Percentiles rank a stretch among this genome's conserved stretches.
Conservation (phyloP, 352 stramenopile genomes). For the Globisporangium paddicum region DNA sequence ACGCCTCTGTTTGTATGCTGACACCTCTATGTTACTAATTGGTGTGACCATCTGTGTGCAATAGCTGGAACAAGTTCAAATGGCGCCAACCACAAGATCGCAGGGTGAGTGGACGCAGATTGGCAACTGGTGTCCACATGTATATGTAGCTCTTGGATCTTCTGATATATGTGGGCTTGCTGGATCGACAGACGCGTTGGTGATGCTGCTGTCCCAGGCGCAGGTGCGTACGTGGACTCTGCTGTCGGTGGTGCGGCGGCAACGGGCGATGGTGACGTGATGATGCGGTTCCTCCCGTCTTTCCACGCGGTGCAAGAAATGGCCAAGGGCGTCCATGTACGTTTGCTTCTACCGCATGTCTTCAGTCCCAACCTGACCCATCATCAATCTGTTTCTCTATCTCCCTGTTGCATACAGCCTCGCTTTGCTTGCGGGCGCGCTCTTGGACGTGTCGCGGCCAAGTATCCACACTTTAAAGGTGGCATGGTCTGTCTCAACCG, state of each 20-base stretch:
- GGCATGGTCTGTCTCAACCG: constrained; percentile 79
- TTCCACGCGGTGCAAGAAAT: constrained; percentile 83
- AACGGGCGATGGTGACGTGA: constrained; percentile 88
- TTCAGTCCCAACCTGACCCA: too few species aligned
- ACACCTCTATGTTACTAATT: not conserved
- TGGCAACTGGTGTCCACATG: too few species aligned
- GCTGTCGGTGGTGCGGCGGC: constrained; percentile 73
- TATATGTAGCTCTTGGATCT: not conserved
- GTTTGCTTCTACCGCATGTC: too few species aligned
- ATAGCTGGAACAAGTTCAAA: constrained; percentile 87
- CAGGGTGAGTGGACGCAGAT: constrained; percentile 36
- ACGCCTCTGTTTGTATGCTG: too few species aligned
- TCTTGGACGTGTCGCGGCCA: constrained; percentile 40
- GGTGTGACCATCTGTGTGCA: not conserved
- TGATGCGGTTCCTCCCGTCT: constrained; percentile 90
- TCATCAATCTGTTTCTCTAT: not conserved
- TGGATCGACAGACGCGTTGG: constrained; percentile 63
- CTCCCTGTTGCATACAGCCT: constrained; percentile 27
- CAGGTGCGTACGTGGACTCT: constrained; percentile 86
- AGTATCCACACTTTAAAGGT: constrained; percentile 64
- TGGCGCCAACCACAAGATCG: constrained; percentile 87
- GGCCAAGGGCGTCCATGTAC: constrained; percentile 62
- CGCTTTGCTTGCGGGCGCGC: constrained; percentile 51
- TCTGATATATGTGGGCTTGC: not conserved
- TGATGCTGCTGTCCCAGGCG: constrained; percentile 77